These are phyloP conservation scores for Aspergillus texensis DNA, from an alignment of 2,329 filamentous ascomycete species.

Conservation along the genomic window DNA sequence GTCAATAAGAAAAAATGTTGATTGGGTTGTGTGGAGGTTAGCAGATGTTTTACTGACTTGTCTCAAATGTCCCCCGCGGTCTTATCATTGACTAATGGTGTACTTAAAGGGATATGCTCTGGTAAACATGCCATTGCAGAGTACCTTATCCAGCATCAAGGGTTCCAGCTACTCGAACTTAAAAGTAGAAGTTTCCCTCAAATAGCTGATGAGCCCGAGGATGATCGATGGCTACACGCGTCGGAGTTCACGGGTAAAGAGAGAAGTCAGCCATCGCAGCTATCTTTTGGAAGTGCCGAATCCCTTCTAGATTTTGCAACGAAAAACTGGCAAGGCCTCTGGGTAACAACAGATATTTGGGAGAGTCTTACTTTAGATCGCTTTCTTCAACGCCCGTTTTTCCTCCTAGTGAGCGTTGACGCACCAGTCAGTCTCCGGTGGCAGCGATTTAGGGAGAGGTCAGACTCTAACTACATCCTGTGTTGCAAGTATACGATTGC, in stretches of 20 bases:
- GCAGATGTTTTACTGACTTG: constrained; percentile 14
- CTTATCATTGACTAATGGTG: constrained; percentile 18
- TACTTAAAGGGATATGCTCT: constrained; percentile 75
- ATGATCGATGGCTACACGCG: constrained; percentile 32
- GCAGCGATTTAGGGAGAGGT: constrained; percentile 70
- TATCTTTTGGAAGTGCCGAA: constrained; percentile 63
- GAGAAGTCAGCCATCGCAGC: constrained; percentile 22
- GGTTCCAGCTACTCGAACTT: constrained; percentile 74
- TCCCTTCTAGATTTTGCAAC: constrained; percentile 84
- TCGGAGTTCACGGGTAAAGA: constrained; percentile 24
- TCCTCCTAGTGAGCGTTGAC: constrained; percentile 88
- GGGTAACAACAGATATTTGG: constrained; percentile 83
- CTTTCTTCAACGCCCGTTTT: constrained; percentile 81
- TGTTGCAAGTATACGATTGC: background rate
- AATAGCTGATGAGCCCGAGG: constrained; percentile 27
- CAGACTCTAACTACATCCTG: constrained; percentile 35
- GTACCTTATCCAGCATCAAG: constrained; percentile 82
- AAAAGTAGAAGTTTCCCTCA: constrained; percentile 31
- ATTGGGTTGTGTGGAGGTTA: constrained; percentile 56
- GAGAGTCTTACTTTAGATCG: constrained; percentile 73
- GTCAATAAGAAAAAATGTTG: constrained; percentile 43
- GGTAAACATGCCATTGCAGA: constrained; percentile 89
- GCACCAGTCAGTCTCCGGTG: constrained; percentile 84
- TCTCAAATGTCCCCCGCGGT: background rate
- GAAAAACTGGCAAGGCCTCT: constrained; percentile 76